Conservation (phyloP, 23 red algal genomes). For the Gracilaria gracilis region DNA sequence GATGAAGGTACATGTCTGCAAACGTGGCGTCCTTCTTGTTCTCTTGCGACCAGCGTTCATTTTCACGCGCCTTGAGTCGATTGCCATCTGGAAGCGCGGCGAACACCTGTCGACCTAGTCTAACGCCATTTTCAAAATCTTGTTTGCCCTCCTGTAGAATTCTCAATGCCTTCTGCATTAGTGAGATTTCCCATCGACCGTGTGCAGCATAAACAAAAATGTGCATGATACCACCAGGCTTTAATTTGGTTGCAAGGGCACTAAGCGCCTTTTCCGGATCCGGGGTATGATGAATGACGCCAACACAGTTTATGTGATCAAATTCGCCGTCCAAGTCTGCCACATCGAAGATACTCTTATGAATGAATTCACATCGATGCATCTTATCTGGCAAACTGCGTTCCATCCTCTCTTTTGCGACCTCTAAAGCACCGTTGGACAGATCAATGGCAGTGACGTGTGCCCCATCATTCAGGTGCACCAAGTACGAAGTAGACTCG, state of each 20-base stretch:
- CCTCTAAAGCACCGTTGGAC: constrained; percentile 79
- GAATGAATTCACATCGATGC: constrained; percentile 60
- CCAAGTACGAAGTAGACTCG: constrained; percentile 92
- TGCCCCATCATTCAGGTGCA: constrained; percentile 91
- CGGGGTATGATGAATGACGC: constrained; percentile 98
- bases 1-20: constrained; percentile 99
- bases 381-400: constrained; percentile 66
- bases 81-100: constrained; percentile 85
- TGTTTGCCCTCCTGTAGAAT: constrained; percentile 67
- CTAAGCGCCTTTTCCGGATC: constrained; percentile 87
- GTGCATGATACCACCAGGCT: constrained; percentile 91
- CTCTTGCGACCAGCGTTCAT: constrained; percentile 89
- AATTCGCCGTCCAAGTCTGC: constrained; percentile 85
- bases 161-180: constrained; percentile 92
- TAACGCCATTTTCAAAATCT: constrained; percentile 87
- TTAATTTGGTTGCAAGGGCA: constrained; percentile 81
- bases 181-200: constrained; percentile 95
- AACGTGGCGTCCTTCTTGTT: constrained; percentile 97
- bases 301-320: constrained; percentile 98
- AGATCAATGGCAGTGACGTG: constrained; percentile 91
- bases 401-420: constrained; percentile 82
- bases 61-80: constrained; percentile 82
- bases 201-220: constrained; percentile 97
- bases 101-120: constrained; percentile 89
- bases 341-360: constrained; percentile 82